Evolutionary conservation across 1,284 basidiomycete species (phyloP), one percentile per base, ranked within the genome.

Genomic region (Tilletia indica): DNA sequence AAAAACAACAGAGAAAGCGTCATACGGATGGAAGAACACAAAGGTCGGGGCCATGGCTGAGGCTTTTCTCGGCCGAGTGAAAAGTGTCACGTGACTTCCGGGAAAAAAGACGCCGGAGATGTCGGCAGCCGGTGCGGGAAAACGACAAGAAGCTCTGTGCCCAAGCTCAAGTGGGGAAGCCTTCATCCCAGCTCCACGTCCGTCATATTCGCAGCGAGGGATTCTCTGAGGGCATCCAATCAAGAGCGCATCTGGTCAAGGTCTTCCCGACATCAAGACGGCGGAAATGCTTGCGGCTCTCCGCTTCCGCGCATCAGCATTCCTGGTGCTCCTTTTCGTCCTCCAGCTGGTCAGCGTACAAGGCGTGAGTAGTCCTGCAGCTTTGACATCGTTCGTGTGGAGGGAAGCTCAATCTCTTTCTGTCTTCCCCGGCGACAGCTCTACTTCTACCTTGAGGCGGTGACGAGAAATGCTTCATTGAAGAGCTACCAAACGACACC

Each of bases 401-500:
- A 25, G 38, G 25, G 25, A 25, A 9, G 8, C 34, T 42, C 31
- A 39, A 38, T 39, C 25, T 31, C 25, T 31, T 31, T 31, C 25
- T 31, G 25, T 31, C 25, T 31, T 2, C 25, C 25, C 25, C 25
- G 25, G 25, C 25, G 25, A 31, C 72, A 74, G 73, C 83, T 86
- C 19, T 86, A 86, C 76, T 86, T 86, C 73, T 86, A 86, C 77
- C 80, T 86, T 54, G 82, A 84, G 38, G 85, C 14, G 85, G 84
- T 11, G 75, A 79, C 16, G 78, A 78, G 48, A 79, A 82, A 48
- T 99, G 97, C 85, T 99, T 99, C 86, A 89, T 97, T 75, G 97
- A 99, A 85, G 97, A 99, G 85, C 87, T 99, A 51, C 96, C 96
- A n/a, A 91, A 90, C 16, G 92, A 98, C 85, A 99, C 97, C 19